Conservation (phyloP, 371 early-diverging fungal genomes). For the Rhizopus delemar region DNA sequence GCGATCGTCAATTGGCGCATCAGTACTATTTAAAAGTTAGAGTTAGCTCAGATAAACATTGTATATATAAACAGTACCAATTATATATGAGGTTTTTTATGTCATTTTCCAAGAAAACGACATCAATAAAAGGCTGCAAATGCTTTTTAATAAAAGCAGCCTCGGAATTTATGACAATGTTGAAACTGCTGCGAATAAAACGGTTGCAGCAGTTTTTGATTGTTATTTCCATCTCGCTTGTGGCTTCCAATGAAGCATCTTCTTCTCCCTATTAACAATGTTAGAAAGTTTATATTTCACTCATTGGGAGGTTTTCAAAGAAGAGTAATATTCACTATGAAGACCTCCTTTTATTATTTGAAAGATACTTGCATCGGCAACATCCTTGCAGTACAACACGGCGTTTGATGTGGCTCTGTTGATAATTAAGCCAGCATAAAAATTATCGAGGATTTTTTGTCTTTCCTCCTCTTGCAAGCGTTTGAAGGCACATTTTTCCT, state of each 20-base stretch:
- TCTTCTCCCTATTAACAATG: slow-evolving; percentile 4
- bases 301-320: too few species aligned
- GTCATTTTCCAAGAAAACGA: not conserved
- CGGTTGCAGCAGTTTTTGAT: not conserved
- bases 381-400: not conserved
- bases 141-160: slow-evolving; percentile 4
- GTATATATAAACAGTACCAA: not conserved
- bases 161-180: not conserved
- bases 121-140: not conserved
- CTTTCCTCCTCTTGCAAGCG: not conserved
- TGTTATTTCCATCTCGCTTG: not conserved
- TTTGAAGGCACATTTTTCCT: not conserved
- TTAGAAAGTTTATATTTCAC: not conserved
- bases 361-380: slow-evolving; percentile 1
- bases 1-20: not conserved
- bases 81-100: not conserved
- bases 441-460: not conserved
- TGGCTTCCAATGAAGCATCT: not conserved
- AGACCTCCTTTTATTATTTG: not conserved
- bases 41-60: slow-evolving; percentile 1
- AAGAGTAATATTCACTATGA: too few species aligned
- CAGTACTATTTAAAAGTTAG: not conserved
- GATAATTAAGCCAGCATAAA: not conserved
- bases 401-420: not conserved
- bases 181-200: not conserved